Conservation (phyloP, 2,329 filamentous ascomycete species). For the Colletotrichum echinochloae region DNA sequence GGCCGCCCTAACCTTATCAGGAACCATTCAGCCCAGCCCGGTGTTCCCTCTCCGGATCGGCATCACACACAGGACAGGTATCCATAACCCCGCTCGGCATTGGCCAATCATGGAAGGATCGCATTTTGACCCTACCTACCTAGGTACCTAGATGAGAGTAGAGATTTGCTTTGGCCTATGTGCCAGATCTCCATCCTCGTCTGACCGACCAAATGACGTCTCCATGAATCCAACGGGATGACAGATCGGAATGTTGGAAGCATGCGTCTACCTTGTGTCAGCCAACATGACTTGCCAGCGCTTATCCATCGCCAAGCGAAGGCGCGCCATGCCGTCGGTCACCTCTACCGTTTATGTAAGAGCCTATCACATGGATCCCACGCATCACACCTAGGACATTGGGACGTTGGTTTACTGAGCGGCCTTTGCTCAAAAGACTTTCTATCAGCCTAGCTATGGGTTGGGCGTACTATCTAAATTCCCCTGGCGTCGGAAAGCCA, state of each 20-base stretch:
- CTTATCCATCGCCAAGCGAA: neutral
- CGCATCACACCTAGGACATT: neutral
- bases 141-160: slow-evolving; percentile 3
- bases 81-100: slow-evolving; percentile 32
- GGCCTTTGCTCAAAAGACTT: slow-evolving; percentile 33
- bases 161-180: neutral
- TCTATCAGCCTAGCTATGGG: slow-evolving; percentile 29
- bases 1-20: slow-evolving; percentile 40
- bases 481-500: slow-evolving; percentile 26
- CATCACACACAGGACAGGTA: slow-evolving; percentile 27
- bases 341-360: neutral
- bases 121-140: slow-evolving; percentile 32
- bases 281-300: neutral
- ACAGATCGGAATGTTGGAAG: neutral
- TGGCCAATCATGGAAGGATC: slow-evolving; percentile 40
- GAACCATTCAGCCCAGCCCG: slow-evolving; percentile 28
- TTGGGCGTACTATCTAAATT: slow-evolving; percentile 33
- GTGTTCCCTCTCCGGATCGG: slow-evolving; percentile 37
- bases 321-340: neutral
- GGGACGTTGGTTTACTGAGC: slow-evolving; percentile 13
- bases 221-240: neutral
- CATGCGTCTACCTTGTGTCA: neutral
- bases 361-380: neutral
- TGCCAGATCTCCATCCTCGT: neutral
- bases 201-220: too few species aligned